Conservation (phyloP, 2,329 filamentous ascomycete species). For the Aspergillus pseudoterreus region DNA sequence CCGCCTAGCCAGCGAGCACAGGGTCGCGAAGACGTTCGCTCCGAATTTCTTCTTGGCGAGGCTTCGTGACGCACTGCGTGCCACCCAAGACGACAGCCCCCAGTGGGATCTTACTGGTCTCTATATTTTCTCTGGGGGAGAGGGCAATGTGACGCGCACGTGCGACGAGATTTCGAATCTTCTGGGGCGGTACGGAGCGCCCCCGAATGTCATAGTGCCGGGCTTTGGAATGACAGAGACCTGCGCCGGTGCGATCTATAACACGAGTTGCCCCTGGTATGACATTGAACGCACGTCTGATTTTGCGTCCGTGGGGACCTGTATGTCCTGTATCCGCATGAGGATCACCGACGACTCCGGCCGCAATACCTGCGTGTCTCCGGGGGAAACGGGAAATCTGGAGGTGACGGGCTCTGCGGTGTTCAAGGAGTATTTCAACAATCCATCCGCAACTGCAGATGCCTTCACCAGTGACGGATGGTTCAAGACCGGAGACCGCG, state of each 20-base stretch:
- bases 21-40: conserved; percentile 21
- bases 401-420: conserved; percentile 22
- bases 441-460: conserved; percentile 20
- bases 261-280: conserved; percentile 37
- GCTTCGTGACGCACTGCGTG: not conserved
- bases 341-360: conserved; percentile 12
- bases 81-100: too few species aligned
- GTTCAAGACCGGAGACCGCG: conserved; percentile 28
- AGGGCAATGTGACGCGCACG: conserved; percentile 30
- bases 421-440: conserved; percentile 31
- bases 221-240: conserved; percentile 46
- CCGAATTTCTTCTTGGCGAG: conserved; percentile 25
- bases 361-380: not conserved
- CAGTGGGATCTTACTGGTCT: conserved; percentile 17
- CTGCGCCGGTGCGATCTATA: conserved; percentile 49
- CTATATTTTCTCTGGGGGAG: conserved; percentile 36
- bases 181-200: conserved; percentile 26
- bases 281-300: conserved; percentile 28
- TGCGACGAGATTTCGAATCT: conserved; percentile 35
- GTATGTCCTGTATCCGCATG: conserved; percentile 21
- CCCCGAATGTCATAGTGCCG: conserved; percentile 37
- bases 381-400: conserved; percentile 14
- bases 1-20: conserved; percentile 37
- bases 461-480: conserved; percentile 29
- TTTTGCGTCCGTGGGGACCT: conserved; percentile 18